phyloP scores from a whole-genome alignment of 208 protist genomes.

The Leptomonas pyrrhocoris region DNA sequence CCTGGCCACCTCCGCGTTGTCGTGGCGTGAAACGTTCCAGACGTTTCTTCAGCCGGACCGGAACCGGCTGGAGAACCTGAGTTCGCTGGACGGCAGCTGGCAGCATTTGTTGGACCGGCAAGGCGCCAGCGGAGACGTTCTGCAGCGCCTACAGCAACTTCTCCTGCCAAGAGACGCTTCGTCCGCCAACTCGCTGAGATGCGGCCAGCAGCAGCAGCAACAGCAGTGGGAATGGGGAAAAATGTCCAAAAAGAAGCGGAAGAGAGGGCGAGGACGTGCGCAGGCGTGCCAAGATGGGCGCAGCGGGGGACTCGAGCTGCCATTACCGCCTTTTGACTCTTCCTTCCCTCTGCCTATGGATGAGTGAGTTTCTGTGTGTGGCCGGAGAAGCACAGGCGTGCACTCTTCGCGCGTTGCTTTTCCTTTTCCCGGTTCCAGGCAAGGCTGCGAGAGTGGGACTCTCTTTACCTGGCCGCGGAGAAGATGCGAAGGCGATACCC shows the following conservation, averaged over 20 bases:
- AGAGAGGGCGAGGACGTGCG: background rate
- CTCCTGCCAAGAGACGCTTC: background rate
- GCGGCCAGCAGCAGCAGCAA: background rate
- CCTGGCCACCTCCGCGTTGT: constrained; percentile 10
- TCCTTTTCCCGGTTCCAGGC: too few relatives aligned
- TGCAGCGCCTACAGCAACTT: constrained; percentile 17
- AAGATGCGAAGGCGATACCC: too few relatives aligned
- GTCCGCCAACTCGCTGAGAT: background rate
- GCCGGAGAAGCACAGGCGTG: too few relatives aligned
- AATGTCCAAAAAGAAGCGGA: constrained; percentile 3
- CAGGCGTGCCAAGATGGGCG: background rate
- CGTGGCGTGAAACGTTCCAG: constrained; percentile 17
- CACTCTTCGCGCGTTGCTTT: background rate
- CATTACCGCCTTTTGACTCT: background rate
- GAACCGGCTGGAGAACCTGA: background rate
- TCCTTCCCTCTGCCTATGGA: background rate
- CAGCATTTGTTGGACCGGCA: background rate
- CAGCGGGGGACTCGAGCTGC: background rate
- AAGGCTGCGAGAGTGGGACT: too few relatives aligned
- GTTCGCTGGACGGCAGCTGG: background rate
- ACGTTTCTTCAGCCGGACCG: background rate
- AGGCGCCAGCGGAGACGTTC: background rate
- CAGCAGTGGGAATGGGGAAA: background rate
- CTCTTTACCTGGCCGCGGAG: too few relatives aligned
- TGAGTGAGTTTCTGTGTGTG: background rate